phyloP scores from a whole-genome alignment of 441 rosid genomes.

The Cnidoscolus chayamansa region DNA sequence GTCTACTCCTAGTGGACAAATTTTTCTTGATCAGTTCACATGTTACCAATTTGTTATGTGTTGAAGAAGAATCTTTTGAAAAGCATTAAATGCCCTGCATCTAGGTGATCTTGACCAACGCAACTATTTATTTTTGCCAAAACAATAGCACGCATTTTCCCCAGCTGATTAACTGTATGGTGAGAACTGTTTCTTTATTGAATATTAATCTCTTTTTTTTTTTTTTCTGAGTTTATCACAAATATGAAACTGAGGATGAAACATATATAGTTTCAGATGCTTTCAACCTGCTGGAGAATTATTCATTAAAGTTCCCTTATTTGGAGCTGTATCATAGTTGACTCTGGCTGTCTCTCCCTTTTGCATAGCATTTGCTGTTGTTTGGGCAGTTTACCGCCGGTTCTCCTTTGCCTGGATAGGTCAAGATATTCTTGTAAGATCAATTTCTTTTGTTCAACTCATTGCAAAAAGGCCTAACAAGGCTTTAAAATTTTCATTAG shows the following conservation, averaged over 20 bases:
- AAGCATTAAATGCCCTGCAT: background rate
- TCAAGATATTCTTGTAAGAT: conserved; percentile 95
- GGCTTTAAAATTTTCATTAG: too few relatives aligned
- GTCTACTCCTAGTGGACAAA: background rate
- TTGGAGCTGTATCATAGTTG: conserved; percentile 87
- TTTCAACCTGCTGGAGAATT: conserved; percentile 71
- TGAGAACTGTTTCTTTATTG: background rate
- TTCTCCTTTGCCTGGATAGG: conserved; percentile 91
- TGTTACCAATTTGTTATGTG: background rate
- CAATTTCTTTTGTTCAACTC: conserved; percentile 1
- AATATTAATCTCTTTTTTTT: conserved; percentile 2
- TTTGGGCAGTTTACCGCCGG: conserved; percentile 72
- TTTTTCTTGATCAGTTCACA: background rate
- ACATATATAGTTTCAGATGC: conserved; percentile 64
- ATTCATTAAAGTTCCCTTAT: conserved; percentile 67
- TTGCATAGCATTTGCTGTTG: conserved; percentile 88
- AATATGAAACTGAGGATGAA: conserved; percentile 41
- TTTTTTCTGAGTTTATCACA: conserved; percentile 1
- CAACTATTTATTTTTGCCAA: background rate
- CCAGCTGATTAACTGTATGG: background rate
- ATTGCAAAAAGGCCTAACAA: too few relatives aligned
- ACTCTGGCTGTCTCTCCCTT: conserved; percentile 91
- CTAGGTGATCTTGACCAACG: background rate
- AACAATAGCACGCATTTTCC: background rate
- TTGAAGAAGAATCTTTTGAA: background rate